Evolutionary conservation across 768 basidiomycete genomes (phyloP), one percentile per base, ranked within the genome.

Genomic region (Lactifluus subvellereus): DNA sequence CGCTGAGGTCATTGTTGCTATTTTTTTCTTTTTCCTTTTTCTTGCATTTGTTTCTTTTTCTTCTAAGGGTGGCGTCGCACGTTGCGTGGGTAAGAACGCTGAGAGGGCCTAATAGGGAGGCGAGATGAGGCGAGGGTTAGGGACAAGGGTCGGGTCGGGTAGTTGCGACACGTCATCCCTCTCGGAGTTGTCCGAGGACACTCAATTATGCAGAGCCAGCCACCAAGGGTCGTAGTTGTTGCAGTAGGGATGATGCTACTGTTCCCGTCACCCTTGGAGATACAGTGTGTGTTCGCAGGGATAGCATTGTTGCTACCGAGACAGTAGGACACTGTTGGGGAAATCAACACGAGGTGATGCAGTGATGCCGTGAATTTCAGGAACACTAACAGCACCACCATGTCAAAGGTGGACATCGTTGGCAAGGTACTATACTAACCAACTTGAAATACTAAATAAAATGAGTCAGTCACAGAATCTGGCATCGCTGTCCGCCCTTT

Each of bases 341-440:
- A 59, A 47, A 63, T 49, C 52, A 54, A 58, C 35, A 54, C 20
- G 52, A 14, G 38, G 49, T 14, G 51, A 43, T 32, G 32, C 10
- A 9, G 55, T n/a, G 33, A 54, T 60, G 45, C 54, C 53, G 60
- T 54, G 53, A 43, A 47, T 5, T 18, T 2, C 52, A 63, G 57
- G 62, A 42, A 63, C 62, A 14, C 40, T 7, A 8, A 9, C 2
- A 33, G 6, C 49, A 50, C 13, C n/a, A 48, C 37, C 8, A 47
- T 51, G 61, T 62, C 61, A 62, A 47, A 54, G 45, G 16, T 9
- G 43, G 48, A 6, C 56, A 18, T n/a, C 38, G 56, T 62, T 57
- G 61, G 55, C 61, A 56, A 62, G 61, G 61, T 43, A 48, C 59
- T 53, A 18, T 6, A 7, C 13, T 9, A 22, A 6, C 45, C 22